These are phyloP conservation scores for Tylopilus felleus DNA, from an alignment of 768 basidiomycete genomes.

Conservation along the genomic window DNA sequence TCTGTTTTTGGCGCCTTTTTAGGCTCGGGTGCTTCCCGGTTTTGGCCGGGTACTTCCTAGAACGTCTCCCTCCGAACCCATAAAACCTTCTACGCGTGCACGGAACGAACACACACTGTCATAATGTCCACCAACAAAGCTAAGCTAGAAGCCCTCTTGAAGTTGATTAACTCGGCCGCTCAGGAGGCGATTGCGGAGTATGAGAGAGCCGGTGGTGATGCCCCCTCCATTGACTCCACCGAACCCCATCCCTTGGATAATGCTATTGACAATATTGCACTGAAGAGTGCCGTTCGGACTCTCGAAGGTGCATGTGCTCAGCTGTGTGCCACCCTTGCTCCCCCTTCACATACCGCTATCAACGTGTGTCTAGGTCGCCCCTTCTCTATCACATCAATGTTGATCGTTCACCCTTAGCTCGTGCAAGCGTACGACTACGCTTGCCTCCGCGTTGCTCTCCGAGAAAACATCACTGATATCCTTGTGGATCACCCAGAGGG, in stretches of 20 bases:
- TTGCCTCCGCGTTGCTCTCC: conserved; percentile 27
- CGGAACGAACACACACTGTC: not conserved
- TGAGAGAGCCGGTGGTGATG: conserved; percentile 20
- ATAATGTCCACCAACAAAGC: conserved; percentile 21
- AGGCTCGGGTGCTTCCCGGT: no score
- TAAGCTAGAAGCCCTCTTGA: conserved; percentile 27
- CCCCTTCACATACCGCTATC: conserved; percentile 30
- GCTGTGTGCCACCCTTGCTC: conserved; percentile 34
- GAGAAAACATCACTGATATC: conserved; percentile 29
- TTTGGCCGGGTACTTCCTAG: no score
- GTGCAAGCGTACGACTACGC: conserved; percentile 28
- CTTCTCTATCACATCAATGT: not conserved
- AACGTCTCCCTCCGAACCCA: no score
- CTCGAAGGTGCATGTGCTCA: conserved; percentile 38
- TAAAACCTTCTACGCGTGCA: no score
- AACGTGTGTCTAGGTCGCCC: conserved; percentile 27
- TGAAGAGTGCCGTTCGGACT: conserved; percentile 26
- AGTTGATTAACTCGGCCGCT: conserved; percentile 31
- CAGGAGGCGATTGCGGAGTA: conserved; percentile 35
- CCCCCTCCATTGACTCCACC: conserved; percentile 36
- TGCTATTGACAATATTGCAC: conserved; percentile 17
- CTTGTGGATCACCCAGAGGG: conserved; percentile 28
- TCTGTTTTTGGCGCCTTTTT: no score
- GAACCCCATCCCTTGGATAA: conserved; percentile 35
- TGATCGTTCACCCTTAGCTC: conserved; percentile 10